phyloP scores from a whole-genome alignment of 2,329 filamentous ascomycete species.

The Aspergillus sp. region DNA sequence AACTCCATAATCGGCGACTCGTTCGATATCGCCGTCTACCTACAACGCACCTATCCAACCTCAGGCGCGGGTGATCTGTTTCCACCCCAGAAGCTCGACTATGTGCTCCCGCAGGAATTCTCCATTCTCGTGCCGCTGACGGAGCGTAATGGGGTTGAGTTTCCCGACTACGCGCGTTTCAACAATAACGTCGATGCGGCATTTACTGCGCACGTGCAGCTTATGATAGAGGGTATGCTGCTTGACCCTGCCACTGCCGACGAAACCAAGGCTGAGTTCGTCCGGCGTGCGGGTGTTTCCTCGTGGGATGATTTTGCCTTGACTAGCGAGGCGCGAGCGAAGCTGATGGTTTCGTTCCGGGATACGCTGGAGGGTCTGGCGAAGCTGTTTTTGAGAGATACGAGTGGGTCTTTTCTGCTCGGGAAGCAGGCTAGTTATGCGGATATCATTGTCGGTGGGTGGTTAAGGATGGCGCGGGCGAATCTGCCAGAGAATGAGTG shows the following conservation, averaged over 20 bases:
- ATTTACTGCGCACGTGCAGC: conserved; percentile 44
- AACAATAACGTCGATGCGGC: conserved; percentile 49
- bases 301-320: conserved; percentile 38
- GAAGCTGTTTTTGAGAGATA: conserved; percentile 35
- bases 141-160: conserved; percentile 19
- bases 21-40: conserved; percentile 60
- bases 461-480: conserved; percentile 46
- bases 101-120: conserved; percentile 23
- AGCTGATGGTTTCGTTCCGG: conserved; percentile 38
- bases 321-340: conserved; percentile 35
- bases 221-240: conserved; percentile 42
- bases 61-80: conserved; percentile 47
- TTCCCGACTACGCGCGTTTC: conserved; percentile 44
- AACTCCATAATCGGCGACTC: conserved; percentile 52
- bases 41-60: conserved; percentile 50
- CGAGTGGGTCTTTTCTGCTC: conserved; percentile 46
- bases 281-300: conserved; percentile 40
- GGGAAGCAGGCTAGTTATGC: conserved; percentile 46
- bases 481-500: conserved; percentile 45
- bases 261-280: conserved; percentile 43
- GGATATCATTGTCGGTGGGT: conserved; percentile 55
- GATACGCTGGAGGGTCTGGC: conserved; percentile 40
- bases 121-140: conserved; percentile 37
- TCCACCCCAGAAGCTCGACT: conserved; percentile 40
- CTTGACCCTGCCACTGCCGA: conserved; percentile 49